Base-by-base conservation (phyloP, 495 filamentous ascomycete genomes). In the Wilcoxina mikolae region DNA sequence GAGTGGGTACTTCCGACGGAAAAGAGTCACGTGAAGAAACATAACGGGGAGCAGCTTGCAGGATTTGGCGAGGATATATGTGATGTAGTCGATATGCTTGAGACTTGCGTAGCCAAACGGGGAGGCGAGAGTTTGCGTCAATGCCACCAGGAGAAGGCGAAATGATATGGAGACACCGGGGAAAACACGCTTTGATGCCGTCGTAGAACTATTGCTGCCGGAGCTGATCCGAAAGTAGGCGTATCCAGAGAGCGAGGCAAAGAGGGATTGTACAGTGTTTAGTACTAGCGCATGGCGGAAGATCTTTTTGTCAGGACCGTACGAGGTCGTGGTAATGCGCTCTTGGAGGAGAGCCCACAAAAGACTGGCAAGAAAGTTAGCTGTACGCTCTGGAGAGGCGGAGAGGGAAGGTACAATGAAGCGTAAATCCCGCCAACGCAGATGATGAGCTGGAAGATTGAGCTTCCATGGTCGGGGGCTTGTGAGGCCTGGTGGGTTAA, bases 41-140 rank as follows among this genome's bases (percentile, higher is more conserved):
- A 98, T 96, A 60, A 98, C 90, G 2, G 91, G 91, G 9, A 98
- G 81, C 17, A 98, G 77, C 69, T 98, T 98, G 83, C 91, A 98
- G 48, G 80, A 84, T 68, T 98, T 98, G 59, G 91, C 93, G 23
- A 98, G 85, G 68, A 95, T 90, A 73, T 89, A 98, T 20, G 91
- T 98, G 65, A 98, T 83, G 75, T 96, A 98, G 76, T 96, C 91
- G 72, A 96, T 90, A 68, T 98, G 90, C 33, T 81, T 77, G 42
- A 98, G 81, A 44, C 79, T 82, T 41, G 90, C 89, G 71, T 98
- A 98, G 58, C 91, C 91, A 61, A 98, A 96, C 26, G 91, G 91
- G 4, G 81, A 84, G 18, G 90, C 86, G 56, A 98, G 84, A 1
- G 86, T 85, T 58, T 81, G 83, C 22, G 85, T 93, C 44, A 94